Percentiles rank a stretch among this genome's conserved stretches.
Conservation (phyloP, 176 grass and related monocot species). For the Bolboschoenus planiculmis region DNA sequence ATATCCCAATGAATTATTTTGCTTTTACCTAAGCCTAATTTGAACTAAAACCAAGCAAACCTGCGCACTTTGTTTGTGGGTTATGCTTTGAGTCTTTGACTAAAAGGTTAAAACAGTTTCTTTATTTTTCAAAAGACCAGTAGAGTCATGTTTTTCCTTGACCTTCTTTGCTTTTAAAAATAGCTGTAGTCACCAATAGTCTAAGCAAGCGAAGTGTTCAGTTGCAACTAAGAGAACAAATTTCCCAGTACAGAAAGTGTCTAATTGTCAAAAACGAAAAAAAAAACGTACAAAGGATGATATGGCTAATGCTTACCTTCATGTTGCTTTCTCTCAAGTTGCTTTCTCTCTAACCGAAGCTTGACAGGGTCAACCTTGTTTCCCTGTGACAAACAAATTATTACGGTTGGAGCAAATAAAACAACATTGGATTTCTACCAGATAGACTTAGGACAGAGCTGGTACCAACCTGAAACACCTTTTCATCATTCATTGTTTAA, state of each 20-base stretch:
- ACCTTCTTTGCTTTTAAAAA: too few relatives aligned
- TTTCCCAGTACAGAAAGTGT: not conserved
- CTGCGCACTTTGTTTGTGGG: not conserved
- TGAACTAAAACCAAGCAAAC: not conserved
- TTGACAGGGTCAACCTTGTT: slow-evolving; percentile 57
- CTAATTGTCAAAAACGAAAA: not conserved
- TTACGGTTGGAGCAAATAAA: slow-evolving; percentile 14
- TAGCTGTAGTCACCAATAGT: too few relatives aligned
- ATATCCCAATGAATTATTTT: not conserved
- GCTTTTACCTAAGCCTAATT: not conserved
- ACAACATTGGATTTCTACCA: not conserved
- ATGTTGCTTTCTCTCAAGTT: slow-evolving; percentile 64
- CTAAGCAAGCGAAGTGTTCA: too few relatives aligned
- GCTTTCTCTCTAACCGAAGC: slow-evolving; percentile 70
- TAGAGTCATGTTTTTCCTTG: too few relatives aligned
- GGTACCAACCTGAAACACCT: not conserved
- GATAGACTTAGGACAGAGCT: slow-evolving; percentile 12
- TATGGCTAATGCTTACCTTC: slow-evolving; percentile 36
- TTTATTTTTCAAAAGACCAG: too few relatives aligned
- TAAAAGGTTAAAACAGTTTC: not conserved
- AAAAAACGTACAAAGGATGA: not conserved
- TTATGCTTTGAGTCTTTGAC: not conserved
- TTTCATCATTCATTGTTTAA: not conserved
- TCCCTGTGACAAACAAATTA: slow-evolving; percentile 26
- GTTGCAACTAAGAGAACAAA: not conserved